Base-by-base conservation (phyloP, 495 filamentous ascomycete species). In the Penicillium paxilli region DNA sequence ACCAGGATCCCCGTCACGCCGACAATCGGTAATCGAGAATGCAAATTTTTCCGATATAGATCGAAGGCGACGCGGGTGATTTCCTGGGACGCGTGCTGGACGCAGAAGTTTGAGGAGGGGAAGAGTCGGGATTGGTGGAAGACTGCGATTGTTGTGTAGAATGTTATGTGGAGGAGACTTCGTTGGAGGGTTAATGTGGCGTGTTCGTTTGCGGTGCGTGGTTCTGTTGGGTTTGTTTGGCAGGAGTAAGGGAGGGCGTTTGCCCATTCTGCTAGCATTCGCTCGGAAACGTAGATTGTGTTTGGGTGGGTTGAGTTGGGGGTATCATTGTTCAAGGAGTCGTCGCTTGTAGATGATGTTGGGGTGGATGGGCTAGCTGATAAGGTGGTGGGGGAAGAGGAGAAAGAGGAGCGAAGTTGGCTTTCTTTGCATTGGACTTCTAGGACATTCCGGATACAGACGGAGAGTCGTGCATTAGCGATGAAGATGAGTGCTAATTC, bases 71-170 rank as follows among this genome's bases (percentile, higher is more conserved):
- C 51, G 4, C 45, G 42, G 1, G 58, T 58, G 22, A 64, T 64
- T 37, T 64, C 58, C 11, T 46, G 51, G 2, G 61, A 54, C 9
- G 61, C 57, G 21, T 61, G 51, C 24, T 52, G 41, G 1, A 57
- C 52, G 42, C 58, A 60, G 44, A 50, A 54, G 16, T 32, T 51
- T 10, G 57, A 64, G n/a, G 61, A 64, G 2, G 51, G 48, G 5
- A 57, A 49, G 2, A 47, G 54, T 6, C 57, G 51, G 4, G 54
- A 40, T 47, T 64, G 61, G 26, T 64, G 55, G 33, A 64, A 53
- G 2, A 64, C 57, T 23, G 58, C 57, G 24, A 64, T 46, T 4
- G 57, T 51, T 8, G 58, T 61, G 20, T 55, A 58, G 46, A 61
- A 64, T 22, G 51, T 41, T 44, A 64, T 52, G 19, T 64, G 57